Conservation (phyloP, 139 green algal species). For the Volvox africanus region DNA sequence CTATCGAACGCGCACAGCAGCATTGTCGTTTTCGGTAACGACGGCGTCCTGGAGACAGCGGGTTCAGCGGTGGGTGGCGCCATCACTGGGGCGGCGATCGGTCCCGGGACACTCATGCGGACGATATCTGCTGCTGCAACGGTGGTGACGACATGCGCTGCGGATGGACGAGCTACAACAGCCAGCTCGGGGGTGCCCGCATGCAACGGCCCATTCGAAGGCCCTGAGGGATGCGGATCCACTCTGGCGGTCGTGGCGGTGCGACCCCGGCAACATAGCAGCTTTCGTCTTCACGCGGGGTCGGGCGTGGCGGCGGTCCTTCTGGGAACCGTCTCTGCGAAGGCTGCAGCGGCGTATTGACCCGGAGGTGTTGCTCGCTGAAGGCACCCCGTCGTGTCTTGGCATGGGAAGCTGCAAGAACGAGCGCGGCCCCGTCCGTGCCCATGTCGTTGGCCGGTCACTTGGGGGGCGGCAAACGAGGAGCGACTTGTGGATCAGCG, state of each 20-base stretch:
- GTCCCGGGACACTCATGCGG: neutral
- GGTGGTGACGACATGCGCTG: neutral
- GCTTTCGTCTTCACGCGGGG: constrained; percentile 2
- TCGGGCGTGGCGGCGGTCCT: neutral
- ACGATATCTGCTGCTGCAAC: constrained; percentile 32
- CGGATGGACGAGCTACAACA: neutral
- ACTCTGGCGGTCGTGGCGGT: no score
- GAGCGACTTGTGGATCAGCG: no score
- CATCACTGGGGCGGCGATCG: neutral
- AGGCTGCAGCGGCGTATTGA: neutral
- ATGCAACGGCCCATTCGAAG: no score
- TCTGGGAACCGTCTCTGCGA: neutral
- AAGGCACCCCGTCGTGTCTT: no score
- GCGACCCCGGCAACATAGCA: neutral
- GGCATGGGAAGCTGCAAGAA: no score
- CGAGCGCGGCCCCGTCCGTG: no score
- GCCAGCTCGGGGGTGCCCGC: no score
- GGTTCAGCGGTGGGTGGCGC: neutral
- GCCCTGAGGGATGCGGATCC: no score
- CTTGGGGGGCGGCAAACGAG: no score
- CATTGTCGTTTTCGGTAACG: neutral
- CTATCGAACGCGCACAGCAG: constrained; percentile 11
- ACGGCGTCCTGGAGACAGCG: neutral
- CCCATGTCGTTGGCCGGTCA: no score
- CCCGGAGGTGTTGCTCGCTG: no score